Evolutionary conservation across 164 flowering plant genomes (phyloP).

Genomic region (Stephania cephalantha): DNA sequence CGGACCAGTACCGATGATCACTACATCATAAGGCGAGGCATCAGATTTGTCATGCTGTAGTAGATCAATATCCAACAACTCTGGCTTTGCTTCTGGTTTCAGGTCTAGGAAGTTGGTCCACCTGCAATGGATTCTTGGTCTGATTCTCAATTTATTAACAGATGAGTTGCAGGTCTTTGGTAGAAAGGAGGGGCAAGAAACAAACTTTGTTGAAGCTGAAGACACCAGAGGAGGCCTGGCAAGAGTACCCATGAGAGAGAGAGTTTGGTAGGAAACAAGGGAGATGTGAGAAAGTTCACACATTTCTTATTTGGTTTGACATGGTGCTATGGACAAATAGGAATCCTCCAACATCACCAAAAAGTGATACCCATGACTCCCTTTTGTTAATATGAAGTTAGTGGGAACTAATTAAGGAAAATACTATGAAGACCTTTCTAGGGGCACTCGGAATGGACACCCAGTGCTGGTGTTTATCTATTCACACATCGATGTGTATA

Average conservation of each 20-base stretch:
- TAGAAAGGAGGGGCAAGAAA: conserved; percentile 5
- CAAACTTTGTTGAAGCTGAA: conserved; percentile 7
- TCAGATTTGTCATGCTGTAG: conserved; percentile 26
- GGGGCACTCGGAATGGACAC: too few species aligned
- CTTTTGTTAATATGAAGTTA: not conserved
- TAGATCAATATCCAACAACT: conserved; percentile 37
- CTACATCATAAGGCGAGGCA: conserved; percentile 40
- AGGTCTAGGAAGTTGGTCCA: conserved; percentile 53
- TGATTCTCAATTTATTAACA: conserved; percentile 8
- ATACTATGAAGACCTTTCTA: too few species aligned
- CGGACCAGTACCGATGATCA: conserved; percentile 68
- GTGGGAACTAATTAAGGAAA: too few species aligned
- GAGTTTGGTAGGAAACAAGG: not conserved
- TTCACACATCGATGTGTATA: too few species aligned
- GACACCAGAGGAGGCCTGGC: conserved; percentile 13
- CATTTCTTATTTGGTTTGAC: not conserved
- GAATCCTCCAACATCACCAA: conserved; percentile 3
- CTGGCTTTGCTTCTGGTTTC: conserved; percentile 38
- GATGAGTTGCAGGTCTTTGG: conserved; percentile 11
- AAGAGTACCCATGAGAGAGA: conserved; percentile 33
- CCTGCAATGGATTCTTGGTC: conserved; percentile 20
- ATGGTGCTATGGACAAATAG: conserved; percentile 1
- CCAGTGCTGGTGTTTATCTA: too few species aligned
- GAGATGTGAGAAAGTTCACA: not conserved
- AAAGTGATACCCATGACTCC: not conserved